These are phyloP conservation scores for Neofusicoccum parvum DNA, from an alignment of 2,329 filamentous ascomycete species.

Conservation along the genomic window DNA sequence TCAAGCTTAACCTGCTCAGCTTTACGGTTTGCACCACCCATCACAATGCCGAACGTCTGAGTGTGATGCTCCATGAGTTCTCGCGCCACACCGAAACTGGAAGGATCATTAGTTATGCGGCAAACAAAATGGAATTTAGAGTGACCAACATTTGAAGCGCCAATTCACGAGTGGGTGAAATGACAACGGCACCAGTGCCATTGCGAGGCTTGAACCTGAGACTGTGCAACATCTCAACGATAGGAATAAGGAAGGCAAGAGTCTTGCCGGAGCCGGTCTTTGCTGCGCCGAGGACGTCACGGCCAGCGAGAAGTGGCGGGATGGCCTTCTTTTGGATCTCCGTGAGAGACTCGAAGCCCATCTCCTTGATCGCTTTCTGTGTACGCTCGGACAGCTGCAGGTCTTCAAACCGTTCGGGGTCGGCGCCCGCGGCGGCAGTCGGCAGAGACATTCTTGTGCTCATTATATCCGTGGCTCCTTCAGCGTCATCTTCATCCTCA, in stretches of 20 bases:
- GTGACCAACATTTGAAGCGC: conserved; percentile 73
- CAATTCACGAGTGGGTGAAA: conserved; percentile 90
- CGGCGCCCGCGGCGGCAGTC: conserved; percentile 52
- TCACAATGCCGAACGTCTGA: conserved; percentile 94
- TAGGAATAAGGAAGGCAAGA: conserved; percentile 89
- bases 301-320: conserved; percentile 82
- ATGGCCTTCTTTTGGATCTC: conserved; percentile 89
- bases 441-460: conserved; percentile 59
- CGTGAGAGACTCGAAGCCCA: conserved; percentile 95
- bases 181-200: conserved; percentile 85
- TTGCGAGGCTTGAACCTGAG: conserved; percentile 94
- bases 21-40: conserved; percentile 87
- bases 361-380: conserved; percentile 81
- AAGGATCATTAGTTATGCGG: no score
- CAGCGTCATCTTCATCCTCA: conserved; percentile 28
- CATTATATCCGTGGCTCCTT: conserved; percentile 50
- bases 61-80: conserved; percentile 93
- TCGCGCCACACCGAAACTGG: conserved; percentile 78
- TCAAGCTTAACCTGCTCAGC: conserved; percentile 92
- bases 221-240: conserved; percentile 87
- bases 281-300: conserved; percentile 90
- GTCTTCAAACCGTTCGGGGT: conserved; percentile 74
- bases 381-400: conserved; percentile 86
- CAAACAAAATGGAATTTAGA: no score
- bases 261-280: conserved; percentile 98